phyloP scores from a whole-genome alignment of 306 rosid genomes.

The Begonia masoniana region DNA sequence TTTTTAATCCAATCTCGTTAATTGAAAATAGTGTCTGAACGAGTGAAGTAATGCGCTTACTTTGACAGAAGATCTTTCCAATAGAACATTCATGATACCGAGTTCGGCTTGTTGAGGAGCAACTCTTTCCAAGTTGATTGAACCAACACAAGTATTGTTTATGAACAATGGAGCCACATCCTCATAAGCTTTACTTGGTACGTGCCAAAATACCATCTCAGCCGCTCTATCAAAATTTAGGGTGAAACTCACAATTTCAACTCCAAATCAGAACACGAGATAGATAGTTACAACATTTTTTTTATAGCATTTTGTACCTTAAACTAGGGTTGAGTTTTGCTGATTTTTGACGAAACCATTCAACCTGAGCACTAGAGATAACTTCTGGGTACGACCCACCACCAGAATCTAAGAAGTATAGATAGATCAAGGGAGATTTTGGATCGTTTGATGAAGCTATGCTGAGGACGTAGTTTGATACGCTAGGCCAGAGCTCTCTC shows the following conservation, averaged over 20 bases:
- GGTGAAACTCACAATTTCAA: too few relatives aligned
- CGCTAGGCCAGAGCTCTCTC: constrained; percentile 67
- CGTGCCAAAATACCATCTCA: constrained; percentile 87
- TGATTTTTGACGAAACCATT: constrained; percentile 52
- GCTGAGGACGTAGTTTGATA: constrained; percentile 58
- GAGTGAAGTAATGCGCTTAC: constrained; percentile 16
- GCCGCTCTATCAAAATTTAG: constrained; percentile 36
- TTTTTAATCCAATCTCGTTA: not conserved
- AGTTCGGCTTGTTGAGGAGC: constrained; percentile 60
- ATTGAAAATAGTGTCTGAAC: not conserved
- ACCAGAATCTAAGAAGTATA: constrained; percentile 82
- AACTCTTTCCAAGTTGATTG: constrained; percentile 61
- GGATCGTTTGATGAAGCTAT: constrained; percentile 33
- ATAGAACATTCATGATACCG: constrained; percentile 62
- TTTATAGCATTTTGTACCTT: constrained; percentile 27
- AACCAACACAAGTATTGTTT: constrained; percentile 67
- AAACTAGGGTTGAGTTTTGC: constrained; percentile 42
- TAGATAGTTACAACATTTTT: not conserved
- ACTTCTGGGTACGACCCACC: constrained; percentile 88
- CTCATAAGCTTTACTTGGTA: constrained; percentile 60
- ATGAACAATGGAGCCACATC: constrained; percentile 47
- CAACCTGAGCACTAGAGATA: constrained; percentile 49
- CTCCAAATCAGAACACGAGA: too few relatives aligned
- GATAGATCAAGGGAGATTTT: constrained; percentile 37
- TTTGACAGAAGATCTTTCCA: constrained; percentile 59